A percentile compares a stretch with the other conserved stretches of the same genome.
Evolutionary conservation across 2,329 filamentous ascomycete species (phyloP).

Genomic region (Neonectria sp.): DNA sequence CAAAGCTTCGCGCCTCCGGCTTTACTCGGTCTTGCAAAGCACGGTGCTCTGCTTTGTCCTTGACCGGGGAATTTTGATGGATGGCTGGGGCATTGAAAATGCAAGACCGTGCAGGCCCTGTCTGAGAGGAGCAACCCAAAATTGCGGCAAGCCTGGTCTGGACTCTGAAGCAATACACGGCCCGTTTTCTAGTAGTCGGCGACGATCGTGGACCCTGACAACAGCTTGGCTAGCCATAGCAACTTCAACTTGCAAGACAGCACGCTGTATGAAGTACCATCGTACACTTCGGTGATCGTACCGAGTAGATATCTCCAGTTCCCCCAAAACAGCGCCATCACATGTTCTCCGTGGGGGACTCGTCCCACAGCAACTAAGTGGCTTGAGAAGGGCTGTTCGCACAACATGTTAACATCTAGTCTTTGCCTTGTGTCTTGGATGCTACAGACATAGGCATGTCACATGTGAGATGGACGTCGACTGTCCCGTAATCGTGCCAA

Average conservation of each 20-base stretch:
- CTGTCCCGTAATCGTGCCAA: constrained; percentile 28
- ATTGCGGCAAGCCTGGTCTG: constrained; percentile 24
- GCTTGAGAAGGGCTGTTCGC: constrained; percentile 11
- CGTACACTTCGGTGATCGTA: constrained; percentile 12
- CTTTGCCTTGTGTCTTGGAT: background rate
- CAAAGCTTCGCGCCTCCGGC: constrained; percentile 25
- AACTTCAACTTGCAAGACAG: constrained; percentile 2
- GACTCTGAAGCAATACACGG: constrained; percentile 18
- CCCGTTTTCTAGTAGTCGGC: background rate
- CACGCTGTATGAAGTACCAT: background rate
- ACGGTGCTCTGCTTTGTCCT: constrained; percentile 12
- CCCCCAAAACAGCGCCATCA: constrained; percentile 17
- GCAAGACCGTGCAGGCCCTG: constrained; percentile 40
- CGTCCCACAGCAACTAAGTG: constrained; percentile 21
- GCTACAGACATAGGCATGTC: background rate
- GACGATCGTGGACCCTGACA: constrained; percentile 20
- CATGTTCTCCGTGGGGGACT: constrained; percentile 16
- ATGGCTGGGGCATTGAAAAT: constrained; percentile 40
- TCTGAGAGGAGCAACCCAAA: constrained; percentile 29
- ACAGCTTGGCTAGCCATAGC: constrained; percentile 18
- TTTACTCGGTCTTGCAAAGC: constrained; percentile 20
- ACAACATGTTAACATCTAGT: background rate
- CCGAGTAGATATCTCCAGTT: constrained; percentile 6
- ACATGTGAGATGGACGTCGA: constrained; percentile 9
- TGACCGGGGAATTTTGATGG: constrained; percentile 10